Evolutionary conservation across 768 basidiomycete species (phyloP), one percentile per base, ranked within the genome.

Genomic region (Peribolospora baueri): DNA sequence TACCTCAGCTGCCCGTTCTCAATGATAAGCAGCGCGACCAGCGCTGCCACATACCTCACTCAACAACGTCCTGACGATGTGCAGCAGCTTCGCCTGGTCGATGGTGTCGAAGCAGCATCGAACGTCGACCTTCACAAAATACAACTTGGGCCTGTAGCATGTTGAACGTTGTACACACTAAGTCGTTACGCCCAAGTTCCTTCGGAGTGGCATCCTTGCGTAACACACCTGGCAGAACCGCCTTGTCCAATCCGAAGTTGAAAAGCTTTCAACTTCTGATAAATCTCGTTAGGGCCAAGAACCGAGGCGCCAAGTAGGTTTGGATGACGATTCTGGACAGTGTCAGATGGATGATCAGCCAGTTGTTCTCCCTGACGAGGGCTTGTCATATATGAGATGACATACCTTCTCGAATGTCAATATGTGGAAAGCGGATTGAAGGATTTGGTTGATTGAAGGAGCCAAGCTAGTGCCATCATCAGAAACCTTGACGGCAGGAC

Each of bases 41-140:
- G 11, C 5, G n/a, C 42, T 54, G 9, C 3, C 40, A 4, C 62
- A 5, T 56, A 81, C 85, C 70, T 84, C 78, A 0, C 79, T 77
- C 50, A 98, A 71, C 3, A 95, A 63, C 3, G 76, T 69, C 7
- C 75, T 72, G 38, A 97, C 67, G 43, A 98, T 84, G 45, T 76
- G 72, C 41, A 97, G 67, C 48, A 98, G 68, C 62, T 81, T 88
- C 6, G 75, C 72, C 66, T 97, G 93, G 42, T 86, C 79, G 56
- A 97, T 97, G 0, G 83, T 86, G 68, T 98, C 93, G 70, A 95
- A 98, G 61, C 88, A 93, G 5, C 91, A 81, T 58, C 82, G 82
- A 13, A 97, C 87, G 64, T 98, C 93, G 37, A 93, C 77, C 67
- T 98, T 98, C 52, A 88, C 90, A 62, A 98, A 91, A 67, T 88